Conservation (phyloP, 768 basidiomycete species). For the Mycena vitilis region DNA sequence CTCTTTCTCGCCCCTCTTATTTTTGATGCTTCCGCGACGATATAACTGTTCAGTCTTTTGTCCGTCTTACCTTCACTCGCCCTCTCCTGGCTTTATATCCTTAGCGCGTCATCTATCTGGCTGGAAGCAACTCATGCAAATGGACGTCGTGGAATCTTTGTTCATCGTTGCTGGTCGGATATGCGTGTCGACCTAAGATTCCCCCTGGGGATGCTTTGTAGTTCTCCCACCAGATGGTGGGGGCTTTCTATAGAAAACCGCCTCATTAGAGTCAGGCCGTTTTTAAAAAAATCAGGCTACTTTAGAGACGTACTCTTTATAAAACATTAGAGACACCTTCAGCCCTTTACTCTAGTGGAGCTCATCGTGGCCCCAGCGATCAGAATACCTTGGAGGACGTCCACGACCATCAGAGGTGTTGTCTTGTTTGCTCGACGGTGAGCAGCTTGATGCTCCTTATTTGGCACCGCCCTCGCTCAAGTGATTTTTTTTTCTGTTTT, state of each 20-base stretch:
- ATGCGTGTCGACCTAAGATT: too few relatives aligned
- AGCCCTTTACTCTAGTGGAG: neutral
- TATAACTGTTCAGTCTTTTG: too few relatives aligned
- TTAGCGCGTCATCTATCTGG: too few relatives aligned
- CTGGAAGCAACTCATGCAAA: too few relatives aligned
- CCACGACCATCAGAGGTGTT: neutral
- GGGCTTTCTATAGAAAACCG: conserved; percentile 2
- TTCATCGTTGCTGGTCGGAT: too few relatives aligned
- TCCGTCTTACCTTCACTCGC: too few relatives aligned
- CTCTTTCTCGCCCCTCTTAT: too few relatives aligned
- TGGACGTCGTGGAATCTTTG: too few relatives aligned
- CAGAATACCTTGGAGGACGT: neutral
- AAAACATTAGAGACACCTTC: neutral
- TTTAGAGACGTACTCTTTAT: neutral
- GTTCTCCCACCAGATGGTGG: conserved; percentile 10
- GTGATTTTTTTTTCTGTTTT: neutral
- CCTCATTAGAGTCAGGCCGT: neutral
- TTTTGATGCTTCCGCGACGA: too few relatives aligned
- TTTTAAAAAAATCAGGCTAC: conserved; percentile 1
- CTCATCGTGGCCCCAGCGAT: neutral
- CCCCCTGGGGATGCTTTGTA: too few relatives aligned
- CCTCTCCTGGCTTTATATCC: too few relatives aligned
- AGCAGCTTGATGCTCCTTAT: neutral
- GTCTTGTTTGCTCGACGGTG: neutral
- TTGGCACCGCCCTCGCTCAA: neutral